A percentile compares a stretch with the other conserved stretches of the same genome.
These are phyloP conservation scores for Arxiozyma telluris DNA, from an alignment of 1,139 yeast species.

Conservation along the genomic window DNA sequence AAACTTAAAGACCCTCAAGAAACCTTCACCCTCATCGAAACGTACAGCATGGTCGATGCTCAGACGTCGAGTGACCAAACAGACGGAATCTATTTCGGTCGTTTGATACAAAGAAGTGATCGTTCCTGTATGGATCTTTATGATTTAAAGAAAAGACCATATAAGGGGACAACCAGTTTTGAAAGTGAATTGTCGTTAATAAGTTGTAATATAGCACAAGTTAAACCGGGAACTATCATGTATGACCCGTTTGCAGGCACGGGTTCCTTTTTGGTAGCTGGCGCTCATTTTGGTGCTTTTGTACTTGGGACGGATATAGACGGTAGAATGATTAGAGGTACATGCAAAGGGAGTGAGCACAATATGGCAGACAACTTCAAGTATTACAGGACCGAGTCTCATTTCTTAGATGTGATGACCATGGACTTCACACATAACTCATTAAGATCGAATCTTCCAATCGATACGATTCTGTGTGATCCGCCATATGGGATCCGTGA, in stretches of 20 bases:
- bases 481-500: constrained; percentile 98
- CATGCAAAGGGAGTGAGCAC: constrained; percentile 29
- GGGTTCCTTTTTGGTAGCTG: constrained; percentile 87
- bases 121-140: constrained; percentile 65
- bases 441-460: constrained; percentile 47
- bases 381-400: constrained; percentile 54
- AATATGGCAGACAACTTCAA: constrained; percentile 60
- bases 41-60: constrained; percentile 43
- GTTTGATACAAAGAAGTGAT: constrained; percentile 57
- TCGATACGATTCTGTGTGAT: constrained; percentile 86
- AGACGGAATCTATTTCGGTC: constrained; percentile 59
- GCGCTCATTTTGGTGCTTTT: constrained; percentile 74
- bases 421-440: constrained; percentile 96
- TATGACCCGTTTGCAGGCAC: constrained; percentile 98
- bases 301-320: constrained; percentile 90
- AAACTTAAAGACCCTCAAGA: constrained; percentile 72
- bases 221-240: constrained; percentile 51
- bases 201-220: constrained; percentile 80
- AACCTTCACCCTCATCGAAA: constrained; percentile 64
- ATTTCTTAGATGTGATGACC: constrained; percentile 66
- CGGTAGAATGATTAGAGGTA: constrained; percentile 73
- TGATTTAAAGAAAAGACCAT: constrained; percentile 73
- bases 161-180: constrained; percentile 93
- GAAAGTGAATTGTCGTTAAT: constrained; percentile 82
- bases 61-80: constrained; percentile 49